These are phyloP conservation scores for Xylariaceae sp. DNA, from an alignment of 2,329 filamentous ascomycete species.

Conservation along the genomic window DNA sequence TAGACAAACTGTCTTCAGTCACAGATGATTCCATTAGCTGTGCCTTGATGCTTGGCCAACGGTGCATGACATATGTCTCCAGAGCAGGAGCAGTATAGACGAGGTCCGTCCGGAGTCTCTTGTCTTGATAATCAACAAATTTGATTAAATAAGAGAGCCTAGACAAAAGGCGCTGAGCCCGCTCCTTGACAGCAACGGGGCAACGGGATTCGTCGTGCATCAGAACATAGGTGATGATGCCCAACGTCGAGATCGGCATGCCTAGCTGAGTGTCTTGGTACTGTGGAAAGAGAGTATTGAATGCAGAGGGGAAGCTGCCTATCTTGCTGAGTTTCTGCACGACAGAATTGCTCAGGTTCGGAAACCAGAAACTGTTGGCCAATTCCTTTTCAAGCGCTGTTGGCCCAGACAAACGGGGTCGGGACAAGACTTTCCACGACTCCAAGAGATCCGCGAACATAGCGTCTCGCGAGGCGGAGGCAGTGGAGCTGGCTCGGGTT, in stretches of 20 bases:
- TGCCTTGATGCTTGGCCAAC: slow-evolving; percentile 27
- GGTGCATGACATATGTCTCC: slow-evolving; percentile 24
- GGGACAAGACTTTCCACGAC: slow-evolving; percentile 37
- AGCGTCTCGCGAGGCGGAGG: slow-evolving; percentile 26
- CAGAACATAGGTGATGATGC: slow-evolving; percentile 36
- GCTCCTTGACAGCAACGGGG: slow-evolving; percentile 16
- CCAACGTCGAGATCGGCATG: slow-evolving; percentile 29
- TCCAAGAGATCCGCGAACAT: slow-evolving; percentile 38
- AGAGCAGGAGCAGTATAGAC: slow-evolving; percentile 20
- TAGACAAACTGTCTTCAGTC: not conserved
- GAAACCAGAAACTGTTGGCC: slow-evolving; percentile 30
- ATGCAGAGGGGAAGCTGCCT: slow-evolving; percentile 28
- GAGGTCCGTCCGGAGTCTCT: slow-evolving; percentile 16
- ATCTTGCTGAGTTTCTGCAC: slow-evolving; percentile 17
- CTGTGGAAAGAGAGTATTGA: slow-evolving; percentile 34
- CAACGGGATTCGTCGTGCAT: slow-evolving; percentile 32
- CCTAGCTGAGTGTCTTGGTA: slow-evolving; percentile 26
- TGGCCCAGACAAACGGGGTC: slow-evolving; percentile 24
- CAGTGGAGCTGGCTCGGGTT: slow-evolving; percentile 26
- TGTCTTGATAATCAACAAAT: slow-evolving; percentile 19
- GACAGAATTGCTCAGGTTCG: slow-evolving; percentile 22
- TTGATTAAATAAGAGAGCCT: slow-evolving; percentile 26
- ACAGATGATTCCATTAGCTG: slow-evolving; percentile 14
- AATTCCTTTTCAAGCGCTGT: slow-evolving; percentile 16
- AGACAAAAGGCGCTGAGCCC: slow-evolving; percentile 25